A percentile compares a stretch with the other conserved stretches of the same genome.
These are phyloP conservation scores for Scolecobasidium constrictum DNA, from an alignment of 2,329 filamentous ascomycete genomes.

Conservation along the genomic window DNA sequence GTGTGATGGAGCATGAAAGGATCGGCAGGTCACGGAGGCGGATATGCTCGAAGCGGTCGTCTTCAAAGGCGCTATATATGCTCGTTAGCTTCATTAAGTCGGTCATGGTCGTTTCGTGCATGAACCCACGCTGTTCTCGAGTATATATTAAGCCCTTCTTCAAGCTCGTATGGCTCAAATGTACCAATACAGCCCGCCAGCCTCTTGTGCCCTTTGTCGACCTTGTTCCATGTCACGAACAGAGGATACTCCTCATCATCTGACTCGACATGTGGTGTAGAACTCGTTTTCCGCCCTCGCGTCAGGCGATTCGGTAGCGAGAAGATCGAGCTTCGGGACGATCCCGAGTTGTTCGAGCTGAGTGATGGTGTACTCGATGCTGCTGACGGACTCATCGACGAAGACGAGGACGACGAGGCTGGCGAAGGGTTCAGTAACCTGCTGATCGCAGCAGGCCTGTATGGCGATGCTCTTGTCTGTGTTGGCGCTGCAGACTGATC, in stretches of 20 bases:
- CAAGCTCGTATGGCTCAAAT: slow-evolving; percentile 68
- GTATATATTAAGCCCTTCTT: slow-evolving; percentile 65
- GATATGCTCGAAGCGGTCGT: slow-evolving; percentile 51
- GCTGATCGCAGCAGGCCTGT: slow-evolving; percentile 32
- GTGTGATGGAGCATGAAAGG: slow-evolving; percentile 49
- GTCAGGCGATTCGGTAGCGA: slow-evolving; percentile 20
- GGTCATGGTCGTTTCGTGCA: neutral
- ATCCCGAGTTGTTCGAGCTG: slow-evolving; percentile 15
- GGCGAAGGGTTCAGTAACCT: slow-evolving; percentile 31
- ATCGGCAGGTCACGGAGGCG: slow-evolving; percentile 26
- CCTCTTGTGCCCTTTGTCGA: slow-evolving; percentile 51
- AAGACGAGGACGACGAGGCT: slow-evolving; percentile 36
- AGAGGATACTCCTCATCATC: slow-evolving; percentile 51
- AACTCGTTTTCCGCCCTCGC: slow-evolving; percentile 23
- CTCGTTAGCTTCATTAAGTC: slow-evolving; percentile 1
- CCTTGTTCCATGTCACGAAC: slow-evolving; percentile 90
- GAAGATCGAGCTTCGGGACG: slow-evolving; percentile 21
- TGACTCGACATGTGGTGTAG: slow-evolving; percentile 18
- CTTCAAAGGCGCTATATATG: slow-evolving; percentile 46
- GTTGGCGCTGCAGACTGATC: slow-evolving; percentile 11
- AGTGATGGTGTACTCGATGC: slow-evolving; percentile 16
- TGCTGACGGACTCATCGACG: slow-evolving; percentile 37
- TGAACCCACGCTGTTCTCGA: slow-evolving; percentile 61
- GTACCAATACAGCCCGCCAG: slow-evolving; percentile 95
- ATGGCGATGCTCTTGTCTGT: slow-evolving; percentile 12